phyloP scores from a whole-genome alignment of 306 rosid species.

The cucumber (Cucumis sativus) region Cucumber_9930_V3 NC_026659.2:25052001-25052500 shows the following conservation, averaged over 20 bases:
- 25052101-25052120: slow-evolving; percentile 23
- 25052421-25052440: background rate
- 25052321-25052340: background rate
- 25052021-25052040: slow-evolving; percentile 35
- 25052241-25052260: background rate
- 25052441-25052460: background rate
- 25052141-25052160: slow-evolving; percentile 6
- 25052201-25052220: background rate
- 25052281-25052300: background rate
- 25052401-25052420: background rate
- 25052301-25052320: background rate
- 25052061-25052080: slow-evolving; percentile 39
- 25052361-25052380: background rate
- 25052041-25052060: slow-evolving; percentile 55
- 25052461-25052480: background rate
- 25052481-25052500: background rate
- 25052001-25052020: slow-evolving; percentile 9
- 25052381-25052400: background rate
- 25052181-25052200: slow-evolving; percentile 12
- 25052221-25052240: background rate
- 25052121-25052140: slow-evolving; percentile 7
- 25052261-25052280: background rate
- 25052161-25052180: slow-evolving; percentile 15
- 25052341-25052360: background rate
- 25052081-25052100: slow-evolving; percentile 53